Conservation (phyloP, 129 eudicot species). For the Chrysanthemum seticuspe region DNA sequence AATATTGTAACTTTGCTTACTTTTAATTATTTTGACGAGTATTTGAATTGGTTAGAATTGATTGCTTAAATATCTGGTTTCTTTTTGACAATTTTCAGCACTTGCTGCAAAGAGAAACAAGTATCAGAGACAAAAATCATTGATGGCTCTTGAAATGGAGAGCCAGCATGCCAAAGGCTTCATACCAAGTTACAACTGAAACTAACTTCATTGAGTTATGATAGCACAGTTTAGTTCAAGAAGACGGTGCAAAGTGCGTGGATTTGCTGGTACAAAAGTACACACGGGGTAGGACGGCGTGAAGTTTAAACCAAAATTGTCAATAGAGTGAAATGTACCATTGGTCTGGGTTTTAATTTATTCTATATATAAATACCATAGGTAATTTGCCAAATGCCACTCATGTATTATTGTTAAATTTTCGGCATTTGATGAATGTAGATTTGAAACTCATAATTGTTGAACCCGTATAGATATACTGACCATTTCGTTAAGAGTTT, state of each 20-base stretch:
- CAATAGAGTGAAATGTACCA: conserved; percentile 36
- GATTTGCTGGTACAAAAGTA: conserved; percentile 16
- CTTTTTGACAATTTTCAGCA: conserved; percentile 43
- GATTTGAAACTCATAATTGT: conserved; percentile 19
- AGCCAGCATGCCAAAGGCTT: conserved; percentile 99
- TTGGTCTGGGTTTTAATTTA: conserved; percentile 23
- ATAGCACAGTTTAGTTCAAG: conserved; percentile 24
- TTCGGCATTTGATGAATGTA: conserved; percentile 41
- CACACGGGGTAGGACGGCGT: conserved; percentile 25
- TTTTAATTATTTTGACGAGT: no score
- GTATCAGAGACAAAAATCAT: conserved; percentile 87
- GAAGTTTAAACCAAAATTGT: conserved; percentile 16
- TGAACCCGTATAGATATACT: conserved; percentile 21
- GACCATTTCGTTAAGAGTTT: neutral
- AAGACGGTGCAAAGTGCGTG: conserved; percentile 24
- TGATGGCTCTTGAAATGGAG: conserved; percentile 97
- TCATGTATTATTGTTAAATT: conserved; percentile 30
- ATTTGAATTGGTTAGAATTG: no score
- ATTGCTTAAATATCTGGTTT: neutral
- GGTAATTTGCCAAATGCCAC: conserved; percentile 37
- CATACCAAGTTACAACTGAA: conserved; percentile 60
- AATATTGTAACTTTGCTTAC: no score
- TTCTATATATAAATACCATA: conserved; percentile 12
- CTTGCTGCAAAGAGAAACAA: conserved; percentile 89
- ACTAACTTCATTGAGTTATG: conserved; percentile 34